Evolutionary conservation across 805 yeast species (phyloP).

Genomic region (Geotrichum ghanense): DNA sequence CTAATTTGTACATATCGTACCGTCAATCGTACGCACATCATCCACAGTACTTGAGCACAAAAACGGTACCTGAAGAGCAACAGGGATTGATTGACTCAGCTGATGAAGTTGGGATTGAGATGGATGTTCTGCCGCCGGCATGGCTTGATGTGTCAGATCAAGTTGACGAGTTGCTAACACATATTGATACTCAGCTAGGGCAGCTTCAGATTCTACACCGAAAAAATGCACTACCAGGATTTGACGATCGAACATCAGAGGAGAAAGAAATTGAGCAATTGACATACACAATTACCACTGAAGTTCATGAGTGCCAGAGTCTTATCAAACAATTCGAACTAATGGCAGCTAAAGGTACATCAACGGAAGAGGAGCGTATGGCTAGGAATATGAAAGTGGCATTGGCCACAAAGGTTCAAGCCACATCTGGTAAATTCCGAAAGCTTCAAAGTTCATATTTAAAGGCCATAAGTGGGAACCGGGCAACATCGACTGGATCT

Average conservation of each 20-base stretch:
- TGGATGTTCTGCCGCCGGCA: conserved; percentile 63
- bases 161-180: conserved; percentile 49
- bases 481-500: conserved; percentile 36
- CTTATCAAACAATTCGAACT: conserved; percentile 56
- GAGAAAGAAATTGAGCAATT: conserved; percentile 71
- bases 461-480: conserved; percentile 62
- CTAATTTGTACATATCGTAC: conserved; percentile 81
- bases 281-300: conserved; percentile 60
- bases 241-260: conserved; percentile 64
- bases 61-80: conserved; percentile 39
- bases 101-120: conserved; percentile 35
- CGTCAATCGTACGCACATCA: conserved; percentile 81
- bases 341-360: conserved; percentile 27
- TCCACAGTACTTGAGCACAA: conserved; percentile 16
- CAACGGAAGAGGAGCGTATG: conserved; percentile 39
- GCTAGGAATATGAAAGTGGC: conserved; percentile 72
- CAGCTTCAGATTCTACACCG: conserved; percentile 62
- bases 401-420: conserved; percentile 78
- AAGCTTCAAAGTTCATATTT: conserved; percentile 84
- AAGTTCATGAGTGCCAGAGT: conserved; percentile 69
- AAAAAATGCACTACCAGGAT: conserved; percentile 77
- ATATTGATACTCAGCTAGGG: conserved; percentile 43
- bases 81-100: conserved; percentile 39
- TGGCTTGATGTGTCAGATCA: conserved; percentile 64
- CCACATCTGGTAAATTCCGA: conserved; percentile 63